Evolutionary conservation across 441 rosid genomes (phyloP), one percentile per base, ranked within the genome.

Genomic region (Jatropha podagrica): DNA sequence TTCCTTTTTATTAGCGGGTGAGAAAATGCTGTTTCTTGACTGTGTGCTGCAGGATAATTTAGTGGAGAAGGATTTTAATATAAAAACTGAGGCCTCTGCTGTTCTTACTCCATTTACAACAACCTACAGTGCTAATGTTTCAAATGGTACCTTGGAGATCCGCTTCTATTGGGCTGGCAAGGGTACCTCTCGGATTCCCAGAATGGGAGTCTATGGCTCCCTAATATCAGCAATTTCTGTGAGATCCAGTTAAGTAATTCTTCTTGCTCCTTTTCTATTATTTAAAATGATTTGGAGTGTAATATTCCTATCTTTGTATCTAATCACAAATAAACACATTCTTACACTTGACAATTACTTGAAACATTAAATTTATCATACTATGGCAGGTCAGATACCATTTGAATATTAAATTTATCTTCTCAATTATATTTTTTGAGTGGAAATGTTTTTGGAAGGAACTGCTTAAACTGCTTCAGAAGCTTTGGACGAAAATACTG

Each of bases 81-180:
- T 54, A n/a, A 26, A 48, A 65, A n/a, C 5, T 23, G 68, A 41
- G 17, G 65, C 65, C 11, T 7, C 38, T 3, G 77, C 41, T 37
- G 40, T 41, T 54, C 59, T 44, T 61, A 72, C 26, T 13, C 38
- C 62, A 44, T 12, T 72, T 18, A 74, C 59, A 5, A 37, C 12
- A 27, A 46, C 2, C 4, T 70, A 61, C 38, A 55, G 15, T 12
- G 55, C 51, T 0, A 63, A 9, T 15, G 48, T 73, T 11, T 41
- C 76, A 9, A 49, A 74, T 38, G 49, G 71, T 14, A 65, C 7
- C 13, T 41, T 79, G 62, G 81, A 74, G 48, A 79, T 74, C 42
- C 78, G 75, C 15, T 65, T 75, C 23, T 44, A 64, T 65, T 85
- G 73, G 79, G 78, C 70, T 77, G 79, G 82, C 23, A 79, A 65